Conservation (phyloP, 345 rosid genomes). For the Zanthoxylum bungeanum region DNA sequence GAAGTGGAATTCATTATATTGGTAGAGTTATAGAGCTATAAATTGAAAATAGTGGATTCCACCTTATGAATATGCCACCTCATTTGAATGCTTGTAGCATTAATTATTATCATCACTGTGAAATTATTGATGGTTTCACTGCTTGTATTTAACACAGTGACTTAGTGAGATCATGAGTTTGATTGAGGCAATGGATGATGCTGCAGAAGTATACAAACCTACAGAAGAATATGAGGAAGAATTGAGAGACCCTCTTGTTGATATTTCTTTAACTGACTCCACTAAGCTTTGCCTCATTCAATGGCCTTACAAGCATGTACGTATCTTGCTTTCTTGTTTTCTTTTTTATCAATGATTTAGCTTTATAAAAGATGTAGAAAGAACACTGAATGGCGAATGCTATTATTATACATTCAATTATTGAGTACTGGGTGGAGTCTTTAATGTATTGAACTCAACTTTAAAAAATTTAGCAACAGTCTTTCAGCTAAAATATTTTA, state of each 20-base stretch:
- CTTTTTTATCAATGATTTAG: too few species aligned
- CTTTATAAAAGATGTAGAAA: too few species aligned
- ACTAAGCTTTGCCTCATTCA: constrained; percentile 85
- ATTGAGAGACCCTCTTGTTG: constrained; percentile 34
- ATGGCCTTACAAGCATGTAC: constrained; percentile 62
- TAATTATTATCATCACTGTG: neutral
- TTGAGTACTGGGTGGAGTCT: too few species aligned
- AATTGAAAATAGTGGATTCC: too few species aligned
- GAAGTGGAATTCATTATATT: too few species aligned
- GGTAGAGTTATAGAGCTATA: too few species aligned
- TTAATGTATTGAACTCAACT: too few species aligned
- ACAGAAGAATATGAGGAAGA: constrained; percentile 40
- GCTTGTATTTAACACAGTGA: neutral
- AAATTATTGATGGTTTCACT: neutral
- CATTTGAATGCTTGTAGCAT: neutral
- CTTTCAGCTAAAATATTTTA: too few species aligned
- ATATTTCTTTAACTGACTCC: constrained; percentile 30
- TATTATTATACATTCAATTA: too few species aligned
- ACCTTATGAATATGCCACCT: too few species aligned
- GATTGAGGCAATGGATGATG: constrained; percentile 24
- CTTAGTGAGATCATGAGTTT: neutral
- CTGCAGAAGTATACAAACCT: constrained; percentile 39
- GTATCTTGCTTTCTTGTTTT: neutral
- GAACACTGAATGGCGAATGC: too few species aligned
- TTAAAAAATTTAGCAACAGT: too few species aligned